Evolutionary conservation across 768 basidiomycete genomes (phyloP).

Genomic region (Suillus subalutaceus): DNA sequence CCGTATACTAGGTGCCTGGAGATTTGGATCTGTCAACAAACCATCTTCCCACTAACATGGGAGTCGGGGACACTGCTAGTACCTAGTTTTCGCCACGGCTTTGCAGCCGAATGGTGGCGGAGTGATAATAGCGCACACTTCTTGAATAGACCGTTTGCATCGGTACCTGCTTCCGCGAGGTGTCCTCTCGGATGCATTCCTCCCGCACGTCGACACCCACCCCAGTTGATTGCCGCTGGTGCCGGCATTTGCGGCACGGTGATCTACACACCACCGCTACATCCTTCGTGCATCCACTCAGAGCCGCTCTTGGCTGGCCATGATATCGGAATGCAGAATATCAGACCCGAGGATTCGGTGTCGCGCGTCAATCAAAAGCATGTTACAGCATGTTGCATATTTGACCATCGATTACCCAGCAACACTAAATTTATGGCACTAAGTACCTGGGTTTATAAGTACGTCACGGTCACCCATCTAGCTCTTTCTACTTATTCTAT

Average conservation of each 20-base stretch:
- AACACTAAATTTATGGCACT: no score
- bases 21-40: no score
- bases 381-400: no score
- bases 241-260: background rate
- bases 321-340: no score
- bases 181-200: background rate
- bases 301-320: background rate
- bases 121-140: no score
- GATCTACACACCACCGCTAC: background rate
- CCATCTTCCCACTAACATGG: no score
- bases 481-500: background rate
- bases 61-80: no score
- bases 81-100: no score
- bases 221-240: background rate
- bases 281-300: background rate
- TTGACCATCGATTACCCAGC: background rate
- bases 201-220: background rate
- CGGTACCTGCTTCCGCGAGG: background rate
- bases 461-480: background rate
- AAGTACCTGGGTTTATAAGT: background rate
- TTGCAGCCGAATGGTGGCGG: no score
- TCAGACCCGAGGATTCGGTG: no score
- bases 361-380: no score
- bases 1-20: no score
- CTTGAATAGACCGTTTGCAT: background rate